A percentile compares a stretch with the other conserved stretches of the same genome.
Evolutionary conservation across 2,329 filamentous ascomycete genomes (phyloP).

Genomic region (Chrysosphaeria jannelii): DNA sequence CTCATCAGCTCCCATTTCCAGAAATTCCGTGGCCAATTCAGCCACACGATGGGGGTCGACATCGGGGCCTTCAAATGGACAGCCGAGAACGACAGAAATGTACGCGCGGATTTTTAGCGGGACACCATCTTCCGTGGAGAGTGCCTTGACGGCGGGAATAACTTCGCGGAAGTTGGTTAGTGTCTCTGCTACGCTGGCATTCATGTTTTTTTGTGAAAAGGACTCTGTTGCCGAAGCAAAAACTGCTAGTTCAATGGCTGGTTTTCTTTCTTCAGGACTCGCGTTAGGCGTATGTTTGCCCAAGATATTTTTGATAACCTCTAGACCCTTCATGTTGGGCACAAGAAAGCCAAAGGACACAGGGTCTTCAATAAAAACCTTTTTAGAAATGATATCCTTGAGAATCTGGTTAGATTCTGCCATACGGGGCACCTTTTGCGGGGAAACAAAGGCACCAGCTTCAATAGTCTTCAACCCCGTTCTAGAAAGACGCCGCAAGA

Average conservation of each 20-base stretch:
- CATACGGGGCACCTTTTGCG: constrained; percentile 76
- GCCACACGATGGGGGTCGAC: constrained; percentile 32
- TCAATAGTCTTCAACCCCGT: constrained; percentile 49
- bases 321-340: constrained; percentile 44
- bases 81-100: constrained; percentile 54
- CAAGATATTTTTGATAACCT: constrained; percentile 26
- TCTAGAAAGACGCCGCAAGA: constrained; percentile 36
- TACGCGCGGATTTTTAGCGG: constrained; percentile 46
- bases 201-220: constrained; percentile 58
- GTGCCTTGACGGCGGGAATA: constrained; percentile 34
- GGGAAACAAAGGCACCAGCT: constrained; percentile 54
- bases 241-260: constrained; percentile 9
- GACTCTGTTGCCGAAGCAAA: constrained; percentile 59
- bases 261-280: constrained; percentile 6
- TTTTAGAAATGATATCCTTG: constrained; percentile 28
- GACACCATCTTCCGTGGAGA: constrained; percentile 8
- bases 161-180: constrained; percentile 39
- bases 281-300: constrained; percentile 12
- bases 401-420: constrained; percentile 49
- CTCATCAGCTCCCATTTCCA: constrained; percentile 74
- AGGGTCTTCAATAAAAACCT: constrained; percentile 19
- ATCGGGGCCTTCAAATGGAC: constrained; percentile 40
- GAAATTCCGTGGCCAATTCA: constrained; percentile 33
- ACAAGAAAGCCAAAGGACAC: constrained; percentile 57
- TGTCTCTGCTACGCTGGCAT: constrained; percentile 48